These are phyloP conservation scores for Fusarium albosuccineum DNA, from an alignment of 2,329 filamentous ascomycete species.

Conservation along the genomic window DNA sequence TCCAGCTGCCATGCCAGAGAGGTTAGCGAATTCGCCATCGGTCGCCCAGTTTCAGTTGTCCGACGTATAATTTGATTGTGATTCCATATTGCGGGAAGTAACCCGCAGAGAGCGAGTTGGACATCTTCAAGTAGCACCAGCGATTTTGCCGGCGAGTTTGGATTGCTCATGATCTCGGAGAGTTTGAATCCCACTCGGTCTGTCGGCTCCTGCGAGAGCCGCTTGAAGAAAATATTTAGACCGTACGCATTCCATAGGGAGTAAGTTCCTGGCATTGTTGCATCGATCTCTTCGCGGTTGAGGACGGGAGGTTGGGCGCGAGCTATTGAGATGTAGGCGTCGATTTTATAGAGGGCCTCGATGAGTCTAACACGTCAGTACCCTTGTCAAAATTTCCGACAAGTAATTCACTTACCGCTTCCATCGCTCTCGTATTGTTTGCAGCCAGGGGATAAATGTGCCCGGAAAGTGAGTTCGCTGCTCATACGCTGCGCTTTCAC, in stretches of 20 bases:
- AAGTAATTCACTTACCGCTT: constrained; percentile 47
- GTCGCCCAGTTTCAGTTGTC: constrained; percentile 24
- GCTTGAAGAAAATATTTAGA: constrained; percentile 53
- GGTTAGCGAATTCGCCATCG: constrained; percentile 20
- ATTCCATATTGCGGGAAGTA: constrained; percentile 50
- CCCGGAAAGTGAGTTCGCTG: constrained; percentile 53
- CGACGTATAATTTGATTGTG: constrained; percentile 45
- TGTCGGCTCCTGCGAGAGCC: constrained; percentile 50
- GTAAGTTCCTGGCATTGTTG: constrained; percentile 51
- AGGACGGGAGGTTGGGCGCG: constrained; percentile 50
- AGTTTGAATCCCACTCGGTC: constrained; percentile 48
- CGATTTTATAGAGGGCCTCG: constrained; percentile 54
- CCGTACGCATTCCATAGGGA: constrained; percentile 55
- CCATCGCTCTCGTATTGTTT: constrained; percentile 50
- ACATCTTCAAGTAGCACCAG: constrained; percentile 52
- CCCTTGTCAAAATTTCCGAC: not conserved
- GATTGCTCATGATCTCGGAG: constrained; percentile 48
- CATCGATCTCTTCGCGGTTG: constrained; percentile 54
- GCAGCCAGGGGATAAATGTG: constrained; percentile 54
- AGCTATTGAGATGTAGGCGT: constrained; percentile 52
- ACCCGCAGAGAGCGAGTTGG: constrained; percentile 49
- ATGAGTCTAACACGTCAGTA: constrained; percentile 48
- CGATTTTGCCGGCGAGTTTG: constrained; percentile 43
- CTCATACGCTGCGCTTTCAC: constrained; percentile 52
- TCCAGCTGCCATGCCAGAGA: constrained; percentile 46